phyloP scores from a whole-genome alignment of 2,329 filamentous ascomycete genomes.

The Aspergillus viridinutans region DNA sequence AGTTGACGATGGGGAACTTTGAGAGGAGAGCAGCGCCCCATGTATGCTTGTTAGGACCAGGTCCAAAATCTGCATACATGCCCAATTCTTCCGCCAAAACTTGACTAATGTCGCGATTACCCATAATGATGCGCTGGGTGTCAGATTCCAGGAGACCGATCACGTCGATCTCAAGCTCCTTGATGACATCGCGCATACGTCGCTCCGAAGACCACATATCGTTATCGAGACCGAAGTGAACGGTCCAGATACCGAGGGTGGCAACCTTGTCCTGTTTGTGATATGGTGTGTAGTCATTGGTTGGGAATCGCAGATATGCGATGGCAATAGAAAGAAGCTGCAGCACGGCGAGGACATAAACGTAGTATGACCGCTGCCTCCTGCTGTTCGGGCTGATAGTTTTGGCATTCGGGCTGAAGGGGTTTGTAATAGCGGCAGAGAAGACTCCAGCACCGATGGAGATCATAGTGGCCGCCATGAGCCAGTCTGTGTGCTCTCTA shows the following conservation, averaged over 20 bases:
- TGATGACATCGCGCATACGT: constrained; percentile 85
- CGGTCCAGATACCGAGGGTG: constrained; percentile 97
- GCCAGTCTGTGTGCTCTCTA: constrained; percentile 90
- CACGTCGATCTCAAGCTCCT: constrained; percentile 95
- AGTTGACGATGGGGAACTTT: constrained; percentile 97
- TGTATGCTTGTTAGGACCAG: constrained; percentile 97
- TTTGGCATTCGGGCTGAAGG: constrained; percentile 41
- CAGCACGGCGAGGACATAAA: constrained; percentile 68
- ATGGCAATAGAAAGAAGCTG: constrained; percentile 76
- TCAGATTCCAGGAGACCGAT: constrained; percentile 92
- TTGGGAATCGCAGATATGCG: constrained; percentile 86
- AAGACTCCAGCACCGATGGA: constrained; percentile 81
- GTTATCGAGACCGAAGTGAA: constrained; percentile 96
- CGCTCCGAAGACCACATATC: constrained; percentile 98
- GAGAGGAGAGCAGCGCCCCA: constrained; percentile 92
- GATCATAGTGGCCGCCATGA: constrained; percentile 84
- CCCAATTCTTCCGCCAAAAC: constrained; percentile 92
- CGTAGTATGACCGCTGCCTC: constrained; percentile 61
- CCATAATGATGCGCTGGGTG: constrained; percentile 97
- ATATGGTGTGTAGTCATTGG: constrained; percentile 86
- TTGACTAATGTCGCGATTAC: constrained; percentile 93
- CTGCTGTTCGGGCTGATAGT: constrained; percentile 36
- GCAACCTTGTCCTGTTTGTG: constrained; percentile 82
- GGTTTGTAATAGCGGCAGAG: constrained; percentile 55
- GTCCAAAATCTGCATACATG: constrained; percentile 98